Percentiles rank a stretch among this genome's conserved stretches.
Conservation (phyloP, 2,329 filamentous ascomycete genomes). For the Ilyonectria destructans region DNA sequence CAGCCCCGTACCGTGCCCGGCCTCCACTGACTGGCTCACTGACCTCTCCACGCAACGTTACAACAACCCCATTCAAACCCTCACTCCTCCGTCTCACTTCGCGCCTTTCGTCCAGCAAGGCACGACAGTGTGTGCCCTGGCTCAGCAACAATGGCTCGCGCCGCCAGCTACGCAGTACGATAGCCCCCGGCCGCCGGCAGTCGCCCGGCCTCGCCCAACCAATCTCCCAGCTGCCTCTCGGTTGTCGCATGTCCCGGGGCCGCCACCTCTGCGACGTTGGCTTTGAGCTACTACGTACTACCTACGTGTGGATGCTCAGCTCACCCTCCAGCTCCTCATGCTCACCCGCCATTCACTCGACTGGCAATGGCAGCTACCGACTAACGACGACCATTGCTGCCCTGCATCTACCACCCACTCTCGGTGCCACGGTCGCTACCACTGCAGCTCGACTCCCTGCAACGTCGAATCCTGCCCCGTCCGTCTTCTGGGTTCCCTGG, state of each 20-base stretch:
- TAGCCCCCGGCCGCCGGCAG: conserved; percentile 22
- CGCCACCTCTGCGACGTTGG: conserved; percentile 47
- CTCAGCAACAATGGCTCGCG: conserved; percentile 30
- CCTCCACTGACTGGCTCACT: conserved; percentile 24
- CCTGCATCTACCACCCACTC: conserved; percentile 23
- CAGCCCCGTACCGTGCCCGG: conserved; percentile 11
- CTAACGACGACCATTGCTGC: conserved; percentile 27
- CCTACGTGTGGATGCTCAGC: conserved; percentile 1
- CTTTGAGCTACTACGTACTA: conserved; percentile 16
- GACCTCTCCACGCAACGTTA: conserved; percentile 34
- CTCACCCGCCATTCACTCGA: background rate
- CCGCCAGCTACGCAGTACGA: background rate
- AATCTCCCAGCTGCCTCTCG: conserved; percentile 7
- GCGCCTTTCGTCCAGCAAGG: background rate
- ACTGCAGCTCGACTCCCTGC: conserved; percentile 36
- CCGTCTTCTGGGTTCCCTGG: conserved; percentile 16
- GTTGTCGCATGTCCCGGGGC: conserved; percentile 43
- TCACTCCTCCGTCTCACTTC: conserved; percentile 25
- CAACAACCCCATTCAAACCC: conserved; percentile 30
- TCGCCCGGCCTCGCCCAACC: conserved; percentile 32
- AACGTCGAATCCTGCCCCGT: conserved; percentile 32
- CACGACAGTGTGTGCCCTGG: conserved; percentile 11
- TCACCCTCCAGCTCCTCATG: background rate
- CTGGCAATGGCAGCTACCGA: conserved; percentile 6
- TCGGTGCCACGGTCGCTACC: conserved; percentile 17